Evolutionary conservation across 2,329 filamentous ascomycete species (phyloP), one percentile per base, ranked within the genome.

Genomic region (Zymoseptoria ardabiliae): DNA sequence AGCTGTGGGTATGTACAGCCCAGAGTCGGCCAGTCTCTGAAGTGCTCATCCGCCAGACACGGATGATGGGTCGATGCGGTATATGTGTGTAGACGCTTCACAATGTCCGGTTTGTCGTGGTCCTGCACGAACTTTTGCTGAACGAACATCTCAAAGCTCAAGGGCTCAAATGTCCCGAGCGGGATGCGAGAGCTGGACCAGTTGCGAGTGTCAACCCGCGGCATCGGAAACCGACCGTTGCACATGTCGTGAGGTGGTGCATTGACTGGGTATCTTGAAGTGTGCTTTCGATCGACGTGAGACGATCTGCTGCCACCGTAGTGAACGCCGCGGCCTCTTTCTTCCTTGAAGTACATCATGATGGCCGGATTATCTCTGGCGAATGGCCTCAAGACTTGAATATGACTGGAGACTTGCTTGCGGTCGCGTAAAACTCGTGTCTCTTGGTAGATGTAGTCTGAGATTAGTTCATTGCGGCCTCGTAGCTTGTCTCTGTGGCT

Each of bases 401-500:
- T 78, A 68, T 86, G 84, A 65, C 84, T 86, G 0, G 84, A 86
- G 4, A 86, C 81, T 67, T 86, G 82, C 69, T 86, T 86, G 55
- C 84, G 76, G 17, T 71, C 73, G 56, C 84, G 76, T 23, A 66
- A 68, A 58, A 79, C 79, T 21, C 83, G 82, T 6, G 83, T 85
- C 59, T 77, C 74, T 58, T 78, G 78, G 63, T 75, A 73, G 60
- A 86, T 85, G 56, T 79, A 82, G 65, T 83, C 78, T 21, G 83
- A 78, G 61, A 86, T 84, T 52, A 85, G 73, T 70, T 86, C 83
- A 66, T 86, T 86, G 48, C 84, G 79, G 23, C 84, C 84, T 63
- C 80, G 79, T 19, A 77, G 78, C 68, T 82, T 81, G 52, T 79
- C 79, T 58, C 81, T 76, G 59, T 71, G 64, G 2, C 62, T 35